Evolutionary conservation across 2,329 filamentous ascomycete genomes (phyloP).

Genomic region (Magnaporthiopsis rhizophila): DNA sequence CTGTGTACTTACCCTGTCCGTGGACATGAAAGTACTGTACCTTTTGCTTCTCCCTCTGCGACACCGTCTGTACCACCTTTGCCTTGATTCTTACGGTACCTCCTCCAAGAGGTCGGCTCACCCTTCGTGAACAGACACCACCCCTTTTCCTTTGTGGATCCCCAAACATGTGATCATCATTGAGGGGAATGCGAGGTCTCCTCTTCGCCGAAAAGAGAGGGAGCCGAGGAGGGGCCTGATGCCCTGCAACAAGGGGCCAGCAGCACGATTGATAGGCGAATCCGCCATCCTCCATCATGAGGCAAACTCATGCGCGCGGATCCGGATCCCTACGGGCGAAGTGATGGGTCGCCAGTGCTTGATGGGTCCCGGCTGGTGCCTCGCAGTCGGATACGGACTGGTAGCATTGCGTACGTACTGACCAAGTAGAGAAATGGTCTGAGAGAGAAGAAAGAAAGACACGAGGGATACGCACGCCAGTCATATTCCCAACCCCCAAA

Average conservation of each 20-base stretch:
- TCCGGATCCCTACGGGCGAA: not conserved
- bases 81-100: not conserved
- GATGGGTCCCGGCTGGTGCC: not conserved
- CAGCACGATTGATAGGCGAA: not conserved
- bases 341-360: not conserved
- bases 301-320: not conserved
- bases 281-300: not conserved
- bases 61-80: not conserved
- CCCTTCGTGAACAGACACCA: not conserved
- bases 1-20: not conserved
- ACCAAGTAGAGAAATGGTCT: not conserved
- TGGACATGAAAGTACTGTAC: not conserved
- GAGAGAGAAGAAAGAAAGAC: not conserved
- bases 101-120: not conserved
- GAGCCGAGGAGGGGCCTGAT: not conserved
- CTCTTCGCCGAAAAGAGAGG: not conserved
- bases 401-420: not conserved
- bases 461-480: not conserved
- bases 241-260: not conserved
- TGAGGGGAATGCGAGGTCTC: not conserved
- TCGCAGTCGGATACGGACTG: not conserved
- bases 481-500: not conserved
- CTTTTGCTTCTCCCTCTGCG: not conserved
- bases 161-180: not conserved
- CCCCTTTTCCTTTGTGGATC: not conserved